Conservation (phyloP, 345 rosid genomes). For the Odontarrhena argentea region DNA sequence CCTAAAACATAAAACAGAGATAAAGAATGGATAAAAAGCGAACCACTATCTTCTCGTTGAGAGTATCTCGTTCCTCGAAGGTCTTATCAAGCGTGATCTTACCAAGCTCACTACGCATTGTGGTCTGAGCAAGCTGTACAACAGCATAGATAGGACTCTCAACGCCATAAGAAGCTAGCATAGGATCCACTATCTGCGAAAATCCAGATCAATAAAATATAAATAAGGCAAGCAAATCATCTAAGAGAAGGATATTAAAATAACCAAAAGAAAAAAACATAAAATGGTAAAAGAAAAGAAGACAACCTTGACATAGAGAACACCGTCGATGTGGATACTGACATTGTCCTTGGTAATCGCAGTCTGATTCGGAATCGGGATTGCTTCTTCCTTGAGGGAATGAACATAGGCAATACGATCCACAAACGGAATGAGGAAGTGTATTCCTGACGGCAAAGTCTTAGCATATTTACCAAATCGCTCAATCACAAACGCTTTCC, state of each 20-base stretch:
- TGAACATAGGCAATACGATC: conserved; percentile 96
- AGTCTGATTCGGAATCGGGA: conserved; percentile 85
- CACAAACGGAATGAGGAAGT: conserved; percentile 82
- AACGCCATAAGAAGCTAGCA: conserved; percentile 90
- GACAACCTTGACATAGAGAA: conserved; percentile 81
- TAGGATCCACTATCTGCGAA: conserved; percentile 87
- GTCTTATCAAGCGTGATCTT: conserved; percentile 98
- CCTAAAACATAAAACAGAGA: neutral
- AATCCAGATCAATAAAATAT: neutral
- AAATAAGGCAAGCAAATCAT: neutral
- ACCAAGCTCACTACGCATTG: conserved; percentile 99
- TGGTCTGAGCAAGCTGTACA: conserved; percentile 94
- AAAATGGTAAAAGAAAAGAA: neutral
- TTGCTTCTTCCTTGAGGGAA: conserved; percentile 96
- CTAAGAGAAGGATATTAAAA: neutral
- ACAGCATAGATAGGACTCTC: conserved; percentile 95
- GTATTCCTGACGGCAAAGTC: conserved; percentile 84
- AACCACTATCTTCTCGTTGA: conserved; percentile 96
- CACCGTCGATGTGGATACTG: conserved; percentile 87
- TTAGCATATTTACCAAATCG: conserved; percentile 84
- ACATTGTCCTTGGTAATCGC: conserved; percentile 96
- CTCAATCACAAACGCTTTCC: conserved; percentile 86
- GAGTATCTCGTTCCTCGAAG: conserved; percentile 91
- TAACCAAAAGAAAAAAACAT: neutral
- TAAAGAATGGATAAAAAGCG: conserved; percentile 28